Base-by-base conservation (phyloP, 441 rosid genomes). In the Monsonia emarginata region DNA sequence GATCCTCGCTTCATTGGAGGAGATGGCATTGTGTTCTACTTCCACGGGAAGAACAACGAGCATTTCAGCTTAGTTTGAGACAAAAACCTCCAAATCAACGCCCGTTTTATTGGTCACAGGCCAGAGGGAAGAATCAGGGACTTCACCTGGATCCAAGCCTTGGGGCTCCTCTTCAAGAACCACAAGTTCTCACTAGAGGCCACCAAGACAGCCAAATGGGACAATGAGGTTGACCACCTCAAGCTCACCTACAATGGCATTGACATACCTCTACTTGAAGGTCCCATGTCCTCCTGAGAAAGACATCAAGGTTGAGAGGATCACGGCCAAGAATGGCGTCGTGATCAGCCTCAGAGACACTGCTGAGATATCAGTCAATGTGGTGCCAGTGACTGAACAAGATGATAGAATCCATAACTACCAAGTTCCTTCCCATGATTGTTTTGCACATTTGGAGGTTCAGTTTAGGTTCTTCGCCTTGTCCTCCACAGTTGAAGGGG, bases 1-100 rank as follows among this genome's bases (percentile, higher is more conserved):
- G 95, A 90, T 59, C 92, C 89, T 0, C 75, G 88, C 21, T 90
- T 90, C 77, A 81, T 88, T 7, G 88, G 90, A 30, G 92, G 86
- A 19, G 95, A 88, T 16, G 86, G 90, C 31, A 72, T 79, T 64
- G 84, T 86, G 36, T 86, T 86, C 78, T 84, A 83, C 72, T 89
- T 87, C 86, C 90, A 86, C 21, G 95, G 90, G 31, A 83, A 84
- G 74, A 74, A 76, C 65, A 75, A 80, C 14, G 85, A 84, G 74
- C 82, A 84, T 74, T 90, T 80, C 76, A 77, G 81, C 72, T 67
- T 90, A 46, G 87, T 90, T 9, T 86, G 92, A 0, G 86, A 86
- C 72, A 9, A 16, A 42, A 79, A 81, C 74, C 76, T 85, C 13
- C 97, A 90, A 61, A 84, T 90, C 69, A 88, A 88, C 38, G 82